phyloP scores from a whole-genome alignment of 2,329 filamentous ascomycete species.

The Rachicladosporium sp. region DNA sequence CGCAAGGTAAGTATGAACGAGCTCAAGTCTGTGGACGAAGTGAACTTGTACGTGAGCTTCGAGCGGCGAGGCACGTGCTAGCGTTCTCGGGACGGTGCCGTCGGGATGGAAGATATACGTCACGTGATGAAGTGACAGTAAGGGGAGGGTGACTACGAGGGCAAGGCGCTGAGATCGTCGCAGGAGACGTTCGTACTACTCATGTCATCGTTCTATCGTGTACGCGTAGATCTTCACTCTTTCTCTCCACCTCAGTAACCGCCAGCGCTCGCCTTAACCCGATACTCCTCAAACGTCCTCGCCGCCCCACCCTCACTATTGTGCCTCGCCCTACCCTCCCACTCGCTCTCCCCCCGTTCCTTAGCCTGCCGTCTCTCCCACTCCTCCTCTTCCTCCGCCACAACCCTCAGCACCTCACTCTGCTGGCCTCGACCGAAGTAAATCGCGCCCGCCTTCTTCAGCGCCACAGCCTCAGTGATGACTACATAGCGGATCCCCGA shows the following conservation, averaged over 20 bases:
- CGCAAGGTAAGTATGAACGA: not conserved
- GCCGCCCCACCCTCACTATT: conserved; percentile 18
- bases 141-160: too few relatives aligned
- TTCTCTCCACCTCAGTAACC: conserved; percentile 13
- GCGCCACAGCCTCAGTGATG: conserved; percentile 33
- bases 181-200: too few relatives aligned
- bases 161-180: too few relatives aligned
- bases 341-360: conserved; percentile 17
- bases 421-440: conserved; percentile 34
- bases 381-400: conserved; percentile 33
- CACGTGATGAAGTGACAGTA: too few relatives aligned
- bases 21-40: too few relatives aligned
- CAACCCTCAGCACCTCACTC: conserved; percentile 25
- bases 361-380: conserved; percentile 30
- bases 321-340: conserved; percentile 16
- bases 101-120: too few relatives aligned
- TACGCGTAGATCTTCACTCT: conserved; percentile 2
- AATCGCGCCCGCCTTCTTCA: conserved; percentile 28
- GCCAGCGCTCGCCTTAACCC: conserved; percentile 28
- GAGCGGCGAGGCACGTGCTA: too few relatives aligned
- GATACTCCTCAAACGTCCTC: conserved; percentile 36
- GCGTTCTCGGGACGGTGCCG: too few relatives aligned
- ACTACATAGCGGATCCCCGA: conserved; percentile 34
- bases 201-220: too few relatives aligned
- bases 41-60: too few relatives aligned